Percentiles rank a stretch among this genome's conserved stretches.
These are phyloP conservation scores for Suillus sp. DNA, from an alignment of 768 basidiomycete species.

Conservation along the genomic window DNA sequence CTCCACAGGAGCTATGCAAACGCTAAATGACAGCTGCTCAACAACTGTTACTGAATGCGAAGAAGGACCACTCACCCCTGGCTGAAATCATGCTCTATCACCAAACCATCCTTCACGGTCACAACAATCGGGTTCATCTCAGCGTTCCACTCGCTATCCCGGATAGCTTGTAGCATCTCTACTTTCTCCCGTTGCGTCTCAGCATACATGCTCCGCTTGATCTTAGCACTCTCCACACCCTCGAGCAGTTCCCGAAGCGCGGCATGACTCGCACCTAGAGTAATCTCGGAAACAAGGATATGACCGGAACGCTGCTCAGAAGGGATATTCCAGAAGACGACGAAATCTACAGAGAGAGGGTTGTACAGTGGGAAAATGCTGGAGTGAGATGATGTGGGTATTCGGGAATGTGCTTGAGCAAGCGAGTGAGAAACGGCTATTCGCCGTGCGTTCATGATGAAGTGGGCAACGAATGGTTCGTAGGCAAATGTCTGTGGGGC, in stretches of 20 bases:
- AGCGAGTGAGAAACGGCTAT: constrained; percentile 41
- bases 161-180: constrained; percentile 67
- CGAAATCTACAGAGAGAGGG: constrained; percentile 68
- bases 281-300: constrained; percentile 55
- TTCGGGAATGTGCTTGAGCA: constrained; percentile 50
- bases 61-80: constrained; percentile 55
- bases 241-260: constrained; percentile 62
- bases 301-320: constrained; percentile 62
- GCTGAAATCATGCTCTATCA: constrained; percentile 64
- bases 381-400: constrained; percentile 52
- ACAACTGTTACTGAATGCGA: neutral
- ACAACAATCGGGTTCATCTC: constrained; percentile 78
- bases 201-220: constrained; percentile 85
- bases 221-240: constrained; percentile 60
- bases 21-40: constrained; percentile 41
- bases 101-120: constrained; percentile 43
- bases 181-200: constrained; percentile 79
- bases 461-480: constrained; percentile 34
- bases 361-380: constrained; percentile 81
- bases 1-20: constrained; percentile 52
- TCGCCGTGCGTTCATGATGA: constrained; percentile 56
- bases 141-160: constrained; percentile 71
- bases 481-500: constrained; percentile 8
- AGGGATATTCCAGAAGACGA: constrained; percentile 77
- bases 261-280: constrained; percentile 71